Evolutionary conservation across 768 basidiomycete species (phyloP), one percentile per base, ranked within the genome.

Genomic region (Krasilnikovozyma curviuscula): DNA sequence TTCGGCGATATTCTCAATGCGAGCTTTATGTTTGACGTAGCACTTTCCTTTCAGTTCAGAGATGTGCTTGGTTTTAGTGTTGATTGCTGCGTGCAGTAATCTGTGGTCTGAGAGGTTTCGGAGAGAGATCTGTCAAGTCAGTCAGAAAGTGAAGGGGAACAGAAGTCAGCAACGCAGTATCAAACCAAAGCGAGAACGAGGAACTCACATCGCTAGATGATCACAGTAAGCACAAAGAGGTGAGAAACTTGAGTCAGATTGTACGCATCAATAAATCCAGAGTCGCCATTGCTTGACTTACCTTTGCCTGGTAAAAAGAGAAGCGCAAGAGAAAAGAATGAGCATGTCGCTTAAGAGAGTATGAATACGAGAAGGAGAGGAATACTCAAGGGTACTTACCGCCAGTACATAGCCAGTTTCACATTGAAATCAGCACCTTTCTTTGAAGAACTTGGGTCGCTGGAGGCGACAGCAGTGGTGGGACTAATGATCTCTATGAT

Each of bases 401-500:
- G n/a, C 74, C 75, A 65, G 75, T 81, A 60, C 55, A 60, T 40
- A 45, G 62, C 61, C 30, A 34, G 54, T 24, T 37, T 47, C 28
- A 51, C 37, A 28, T 56, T 60, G 32, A 75, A 69, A 33, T 70
- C 69, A 45, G 79, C 78, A 63, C 79, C 30, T 14, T 34, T 9
- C 2, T 44, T 4, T n/a, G 35, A 13, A 9, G 18, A 21, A 19
- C 8, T 16, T 8, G 49, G 21, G 16, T 32, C 5, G 30, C 13
- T 7, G 37, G n/a, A 30, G 45, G 3, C 10, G 32, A 23, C 14
- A 6, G 29, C 13, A 25, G 33, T 33, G 10, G 7, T 77, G 9
- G 83, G 78, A 29, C 81, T 80, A 16, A 95, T 70, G 59, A 95
- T 88, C 66, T 89, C 84, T 80, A 98, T 91, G 68, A 98, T 84